Evolutionary conservation across 2,329 filamentous ascomycete genomes (phyloP), one percentile per base, ranked within the genome.

Genomic region (Tolypocladium tundrense): DNA sequence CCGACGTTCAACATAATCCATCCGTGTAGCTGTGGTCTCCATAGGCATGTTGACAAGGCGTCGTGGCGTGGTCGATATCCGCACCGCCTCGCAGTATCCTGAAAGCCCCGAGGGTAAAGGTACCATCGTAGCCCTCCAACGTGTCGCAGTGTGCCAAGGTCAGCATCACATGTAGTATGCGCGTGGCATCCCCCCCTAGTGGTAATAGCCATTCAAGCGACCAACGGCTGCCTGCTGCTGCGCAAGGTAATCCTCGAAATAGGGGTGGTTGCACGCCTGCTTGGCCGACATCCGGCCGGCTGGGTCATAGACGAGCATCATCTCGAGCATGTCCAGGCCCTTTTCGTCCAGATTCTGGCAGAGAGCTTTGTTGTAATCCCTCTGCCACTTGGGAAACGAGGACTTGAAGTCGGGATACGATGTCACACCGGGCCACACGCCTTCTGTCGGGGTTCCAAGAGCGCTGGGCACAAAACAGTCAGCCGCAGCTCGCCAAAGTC

Each of bases 351-450:
- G 81, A 57, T 81, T 87, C 50, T 83, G 82, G 67, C 91, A 89
- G 41, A 94, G 79, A 35, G 83, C 76, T 54, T 79, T 77, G 31
- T 81, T 79, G 59, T 82, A 79, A 68, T 91, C 87, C 58, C 90
- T 85, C 66, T 82, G 80, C 91, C 91, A 96, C 75, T 95, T 95
- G 63, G 91, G 91, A 75, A 96, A 96, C 3, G 89, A 92, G 35
- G 88, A 73, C 75, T 96, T 96, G 81, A 91, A 96, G 73, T 96
- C 92, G 48, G 91, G 91, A 76, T 95, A 95, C 9, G 89, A 91
- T n/a, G 90, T 94, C 59, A 96, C 91, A 60, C 91, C 91, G 39
- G 91, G 91, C 91, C 91, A 96, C 59, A 85, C 80, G 9, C 84
- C 79, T 70, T 96, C 91, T 57, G 85, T 84, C 4, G 91, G 91